Evolutionary conservation across 805 yeast species (phyloP), one percentile per base, ranked within the genome.

Genomic region (Ogataea kodamae): DNA sequence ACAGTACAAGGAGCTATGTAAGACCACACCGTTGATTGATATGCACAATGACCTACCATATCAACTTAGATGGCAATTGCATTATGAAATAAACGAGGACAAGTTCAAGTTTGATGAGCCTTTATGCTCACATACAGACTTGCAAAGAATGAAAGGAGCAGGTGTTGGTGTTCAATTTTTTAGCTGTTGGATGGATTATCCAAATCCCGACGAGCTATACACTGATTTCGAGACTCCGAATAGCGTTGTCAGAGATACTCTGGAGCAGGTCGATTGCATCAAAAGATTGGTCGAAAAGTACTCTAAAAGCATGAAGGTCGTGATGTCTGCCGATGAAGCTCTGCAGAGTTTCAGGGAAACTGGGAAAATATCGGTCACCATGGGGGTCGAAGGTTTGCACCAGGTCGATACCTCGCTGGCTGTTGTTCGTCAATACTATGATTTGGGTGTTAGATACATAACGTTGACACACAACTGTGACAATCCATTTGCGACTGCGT

Each of bases 401-500:
- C 77, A 71, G 50, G 62, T 65, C 14, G 79, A 71, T 43, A 44
- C 65, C 2, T 70, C 77, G 2, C 44, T 72, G 10, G 76, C 65
- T 10, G 73, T 70, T 11, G 53, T 73, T 18, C 59, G 79, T 45
- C 68, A 62, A 45, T 73, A 67, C 46, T 65, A 50, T 42, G 72
- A 67, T 5, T 42, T 73, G 19, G 78, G 78, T 9, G 74, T 72
- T n/a, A 45, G 77, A 21, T 73, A 73, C 47, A 65, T 70, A 25
- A 73, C 78, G 0, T 48, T 73, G 33, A 72, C 78, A 0, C 78
- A 72, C 39, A 72, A 72, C 46, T 71, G 78, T 52, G 76, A 72
- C 42, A 73, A 73, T 40, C 76, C 78, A 5, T 73, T 70, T 52
- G 77, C 78, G 2, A 71, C 76, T 9, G 74, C 78, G 9, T 76